phyloP scores from a whole-genome alignment of 192 early-diverging fungal species.

The Coemansia sp. region DNA sequence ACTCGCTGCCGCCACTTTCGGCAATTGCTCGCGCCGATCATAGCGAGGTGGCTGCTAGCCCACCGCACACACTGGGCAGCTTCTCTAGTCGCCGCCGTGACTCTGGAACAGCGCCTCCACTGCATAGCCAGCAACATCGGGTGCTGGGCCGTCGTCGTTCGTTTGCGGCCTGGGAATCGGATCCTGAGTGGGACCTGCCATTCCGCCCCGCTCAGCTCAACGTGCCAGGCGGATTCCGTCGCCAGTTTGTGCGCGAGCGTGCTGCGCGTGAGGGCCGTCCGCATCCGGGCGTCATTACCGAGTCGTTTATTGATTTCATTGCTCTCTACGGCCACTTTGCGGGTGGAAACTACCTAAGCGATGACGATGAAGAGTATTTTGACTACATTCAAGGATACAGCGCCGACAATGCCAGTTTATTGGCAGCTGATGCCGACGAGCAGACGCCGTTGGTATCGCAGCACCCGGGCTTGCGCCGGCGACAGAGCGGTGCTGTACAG shows the following conservation, averaged over 20 bases:
- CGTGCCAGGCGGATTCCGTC: constrained; percentile 88
- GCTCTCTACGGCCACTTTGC: constrained; percentile 94
- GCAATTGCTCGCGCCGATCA: constrained; percentile 14
- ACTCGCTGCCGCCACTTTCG: background rate
- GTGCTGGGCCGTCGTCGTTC: constrained; percentile 47
- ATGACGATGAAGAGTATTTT: constrained; percentile 69
- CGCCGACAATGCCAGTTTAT: background rate
- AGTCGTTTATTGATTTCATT: constrained; percentile 93
- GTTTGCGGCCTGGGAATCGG: constrained; percentile 53
- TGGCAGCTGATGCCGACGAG: constrained; percentile 16
- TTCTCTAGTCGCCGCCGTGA: constrained; percentile 55
- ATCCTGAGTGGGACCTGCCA: constrained; percentile 45
- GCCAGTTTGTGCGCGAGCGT: constrained; percentile 81
- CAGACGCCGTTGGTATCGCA: constrained; percentile 29
- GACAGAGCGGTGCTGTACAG: constrained; percentile 21
- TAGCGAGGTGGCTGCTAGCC: constrained; percentile 4
- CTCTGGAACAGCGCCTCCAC: constrained; percentile 52
- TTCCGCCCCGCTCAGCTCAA: constrained; percentile 52
- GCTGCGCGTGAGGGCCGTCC: constrained; percentile 66
- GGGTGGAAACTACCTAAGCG: constrained; percentile 85
- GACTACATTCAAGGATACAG: constrained; percentile 35
- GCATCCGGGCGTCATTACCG: constrained; percentile 72
- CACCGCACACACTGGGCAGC: constrained; percentile 3
- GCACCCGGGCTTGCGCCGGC: constrained; percentile 10
- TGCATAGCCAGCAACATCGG: constrained; percentile 13